These are phyloP conservation scores for Stentor coeruleus DNA, from an alignment of 73 alveolate genomes.

Conservation along the genomic window DNA sequence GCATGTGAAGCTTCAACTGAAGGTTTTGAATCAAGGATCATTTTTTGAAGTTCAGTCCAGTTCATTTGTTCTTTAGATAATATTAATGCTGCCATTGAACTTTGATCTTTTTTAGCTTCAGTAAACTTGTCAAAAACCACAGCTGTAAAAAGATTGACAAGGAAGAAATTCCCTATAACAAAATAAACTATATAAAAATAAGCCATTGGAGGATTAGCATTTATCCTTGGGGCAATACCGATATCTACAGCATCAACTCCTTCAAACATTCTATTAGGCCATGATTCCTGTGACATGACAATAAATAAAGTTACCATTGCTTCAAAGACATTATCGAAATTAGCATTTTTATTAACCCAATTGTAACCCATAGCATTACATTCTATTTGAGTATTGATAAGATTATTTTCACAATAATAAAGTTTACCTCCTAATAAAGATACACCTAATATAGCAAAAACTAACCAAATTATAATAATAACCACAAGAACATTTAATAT, in stretches of 20 bases:
- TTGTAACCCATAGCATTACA: slow-evolving; percentile 55
- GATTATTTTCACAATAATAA: slow-evolving; percentile 47
- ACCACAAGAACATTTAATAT: slow-evolving; percentile 78
- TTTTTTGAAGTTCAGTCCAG: slow-evolving; percentile 61
- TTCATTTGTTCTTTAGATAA: slow-evolving; percentile 44
- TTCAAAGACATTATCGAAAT: slow-evolving; percentile 83
- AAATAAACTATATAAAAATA: slow-evolving; percentile 35
- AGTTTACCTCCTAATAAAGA: slow-evolving; percentile 72
- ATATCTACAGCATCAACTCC: slow-evolving; percentile 53
- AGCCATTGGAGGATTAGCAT: slow-evolving; percentile 26
- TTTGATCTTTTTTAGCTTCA: slow-evolving; percentile 37
- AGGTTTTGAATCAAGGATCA: slow-evolving; percentile 56
- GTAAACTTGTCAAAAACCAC: slow-evolving; percentile 42
- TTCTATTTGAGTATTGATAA: slow-evolving; percentile 21
- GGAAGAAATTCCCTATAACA: slow-evolving; percentile 37
- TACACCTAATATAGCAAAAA: slow-evolving; percentile 87
- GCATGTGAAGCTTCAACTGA: slow-evolving; percentile 49
- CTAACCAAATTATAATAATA: slow-evolving; percentile 81
- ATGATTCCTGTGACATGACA: slow-evolving; percentile 83
- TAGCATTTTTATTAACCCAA: slow-evolving; percentile 47
- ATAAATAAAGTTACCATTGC: slow-evolving; percentile 86
- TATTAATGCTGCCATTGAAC: slow-evolving; percentile 28
- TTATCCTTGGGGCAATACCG: slow-evolving; percentile 30
- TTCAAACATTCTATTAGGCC: slow-evolving; percentile 85
- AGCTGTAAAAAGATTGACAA: slow-evolving; percentile 49